Base-by-base conservation (phyloP, 805 yeast genomes). In the Starmera dryadoides region DNA sequence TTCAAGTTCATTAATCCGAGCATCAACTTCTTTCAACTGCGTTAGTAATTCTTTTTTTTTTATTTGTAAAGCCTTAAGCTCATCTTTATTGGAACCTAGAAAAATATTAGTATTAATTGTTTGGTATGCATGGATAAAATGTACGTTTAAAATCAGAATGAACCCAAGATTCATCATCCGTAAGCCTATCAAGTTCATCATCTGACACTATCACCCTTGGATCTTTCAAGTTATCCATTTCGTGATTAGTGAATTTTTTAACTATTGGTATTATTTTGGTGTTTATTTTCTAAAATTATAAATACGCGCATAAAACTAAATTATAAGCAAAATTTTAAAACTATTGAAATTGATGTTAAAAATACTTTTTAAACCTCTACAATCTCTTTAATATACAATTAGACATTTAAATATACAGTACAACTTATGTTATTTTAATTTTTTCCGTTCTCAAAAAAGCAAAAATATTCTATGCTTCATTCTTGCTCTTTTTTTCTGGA, bases 401-500 rank as follows among this genome's bases (percentile, higher is more conserved):
- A 25, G 10, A 5, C 9, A 21, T 25, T n/a, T 25, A 25, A 25
- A 25, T n/a, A 25, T 25, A 12, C 12, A 25, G 12, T 8, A 22
- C 7, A 25, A 25, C 28, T 11, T 11, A 11, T 4, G 28, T 25
- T 25, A 25, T 25, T 25, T n/a, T n/a, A n/a, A n/a, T n/a, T n/a
- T n/a, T n/a, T n/a, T n/a, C n/a, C n/a, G n/a, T n/a, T n/a, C n/a
- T n/a, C n/a, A n/a, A n/a, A n/a, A n/a, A n/a, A n/a, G 28, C 28
- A 8, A n/a, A 12, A 12, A n/a, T n/a, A n/a, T n/a, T n/a, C n/a
- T n/a, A 15, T 30, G 32, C 19, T 9, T 46, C 50, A 23, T 36
- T 44, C 22, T 45, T 45, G 20, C 44, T 40, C 36, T 49, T 53
- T 49, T 62, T 59, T 29, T 49, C 56, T 17, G 62, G 64, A 1